Conservation (phyloP, 2,329 filamentous ascomycete genomes). For the Ceratocystis papillata region DNA sequence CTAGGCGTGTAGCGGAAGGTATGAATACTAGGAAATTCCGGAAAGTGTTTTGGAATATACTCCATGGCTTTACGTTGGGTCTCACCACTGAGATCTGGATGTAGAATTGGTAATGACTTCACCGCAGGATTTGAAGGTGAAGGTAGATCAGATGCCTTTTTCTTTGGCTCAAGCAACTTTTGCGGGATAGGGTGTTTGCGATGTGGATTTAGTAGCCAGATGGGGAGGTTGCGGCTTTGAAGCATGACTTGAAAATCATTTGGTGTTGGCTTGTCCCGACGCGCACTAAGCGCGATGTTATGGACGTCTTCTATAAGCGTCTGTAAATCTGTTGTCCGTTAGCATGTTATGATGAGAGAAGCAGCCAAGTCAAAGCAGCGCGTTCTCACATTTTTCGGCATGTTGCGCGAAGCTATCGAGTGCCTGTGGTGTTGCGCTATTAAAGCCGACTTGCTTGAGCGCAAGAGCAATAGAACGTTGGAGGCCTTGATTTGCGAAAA, state of each 20-base stretch:
- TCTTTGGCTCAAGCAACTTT: slow-evolving; percentile 33
- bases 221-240: slow-evolving; percentile 41
- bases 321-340: slow-evolving; percentile 36
- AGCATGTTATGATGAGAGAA: slow-evolving; percentile 26
- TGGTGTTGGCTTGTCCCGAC: slow-evolving; percentile 45
- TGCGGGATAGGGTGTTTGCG: slow-evolving; percentile 42
- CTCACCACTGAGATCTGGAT: slow-evolving; percentile 47
- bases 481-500: slow-evolving; percentile 35
- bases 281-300: slow-evolving; percentile 38
- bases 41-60: slow-evolving; percentile 50
- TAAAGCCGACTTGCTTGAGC: slow-evolving; percentile 49
- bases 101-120: slow-evolving; percentile 38
- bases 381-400: slow-evolving; percentile 47
- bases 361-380: too few species aligned
- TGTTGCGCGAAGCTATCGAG: slow-evolving; percentile 47
- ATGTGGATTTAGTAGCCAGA: slow-evolving; percentile 45
- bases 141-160: slow-evolving; percentile 20
- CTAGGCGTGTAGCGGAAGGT: slow-evolving; percentile 52
- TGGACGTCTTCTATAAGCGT: slow-evolving; percentile 42
- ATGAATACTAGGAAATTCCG: slow-evolving; percentile 52
- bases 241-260: slow-evolving; percentile 48
- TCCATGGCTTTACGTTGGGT: slow-evolving; percentile 44
- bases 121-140: slow-evolving; percentile 29
- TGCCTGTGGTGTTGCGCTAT: slow-evolving; percentile 43
- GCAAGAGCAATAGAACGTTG: slow-evolving; percentile 46